Evolutionary conservation across 2,329 filamentous ascomycete genomes (phyloP), one percentile per base, ranked within the genome.

Genomic region (Phialophora tarda): DNA sequence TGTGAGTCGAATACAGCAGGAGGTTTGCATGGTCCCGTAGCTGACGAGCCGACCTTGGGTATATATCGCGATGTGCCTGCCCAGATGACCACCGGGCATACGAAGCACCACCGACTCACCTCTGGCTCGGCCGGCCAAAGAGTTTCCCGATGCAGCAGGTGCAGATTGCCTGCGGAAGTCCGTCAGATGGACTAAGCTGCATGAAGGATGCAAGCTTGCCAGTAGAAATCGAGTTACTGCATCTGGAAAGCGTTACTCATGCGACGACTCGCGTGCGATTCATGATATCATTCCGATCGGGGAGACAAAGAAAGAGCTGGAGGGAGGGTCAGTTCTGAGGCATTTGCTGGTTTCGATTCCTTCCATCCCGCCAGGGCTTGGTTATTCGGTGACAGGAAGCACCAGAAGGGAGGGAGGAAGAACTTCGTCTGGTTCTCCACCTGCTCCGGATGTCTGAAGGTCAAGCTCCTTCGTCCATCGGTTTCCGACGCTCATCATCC

Each of bases 191-290:
- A 51, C 53, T 55, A 54, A 23, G 30, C 47, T 26, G 59, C 21
- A 41, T 14, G 21, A 28, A 53, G 48, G 26, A 34, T 51, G 58
- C 26, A 30, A 50, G 28, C 58, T 21, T 23, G 17, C 23, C 47
- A 53, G 7, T 32, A 30, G 53, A 34, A 34, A 7, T 21, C 38
- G 14, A 55, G 26, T 24, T 54, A 51, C 48, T 41, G 47, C 28
- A 53, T 61, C 26, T 51, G 59, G 59, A 41, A 61, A 61, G 30
- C 54, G 28, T 54, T 53, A n/a, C 17, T 26, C 32, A 21, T 17
- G 21, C 34, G 12, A 14, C 23, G 48, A 23, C 26, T 51, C n/a
- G 48, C 23, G 24, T 14, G 0, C 21, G 21, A 51, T 7, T 17
- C 14, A 26, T 8, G 3, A 26, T 30, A 30, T 4, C 6, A 11